Evolutionary conservation across 2,329 filamentous ascomycete species (phyloP).

Genomic region (Waltergamsia citrina): DNA sequence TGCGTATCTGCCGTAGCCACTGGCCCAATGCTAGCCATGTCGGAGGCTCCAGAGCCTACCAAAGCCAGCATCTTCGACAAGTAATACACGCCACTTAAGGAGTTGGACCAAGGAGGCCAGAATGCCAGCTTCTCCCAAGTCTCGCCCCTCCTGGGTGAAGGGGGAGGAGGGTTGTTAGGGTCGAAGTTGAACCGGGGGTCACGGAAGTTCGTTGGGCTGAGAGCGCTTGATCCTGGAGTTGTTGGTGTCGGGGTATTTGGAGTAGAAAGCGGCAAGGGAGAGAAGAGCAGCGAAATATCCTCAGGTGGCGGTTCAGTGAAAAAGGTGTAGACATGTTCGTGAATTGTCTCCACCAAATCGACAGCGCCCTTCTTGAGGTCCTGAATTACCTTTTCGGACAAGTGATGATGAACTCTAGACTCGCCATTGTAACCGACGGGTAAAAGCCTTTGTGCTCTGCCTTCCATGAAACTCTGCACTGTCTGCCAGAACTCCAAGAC

Average conservation of each 20-base stretch:
- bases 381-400: slow-evolving; percentile 60
- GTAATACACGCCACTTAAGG: slow-evolving; percentile 85
- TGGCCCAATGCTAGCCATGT: slow-evolving; percentile 69
- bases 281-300: slow-evolving; percentile 80
- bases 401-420: slow-evolving; percentile 69
- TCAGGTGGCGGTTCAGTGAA: slow-evolving; percentile 85
- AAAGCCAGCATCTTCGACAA: slow-evolving; percentile 72
- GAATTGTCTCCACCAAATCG: slow-evolving; percentile 75
- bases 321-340: slow-evolving; percentile 70
- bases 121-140: slow-evolving; percentile 92
- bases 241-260: slow-evolving; percentile 38
- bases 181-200: slow-evolving; percentile 77
- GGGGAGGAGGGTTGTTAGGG: slow-evolving; percentile 63
- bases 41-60: slow-evolving; percentile 77
- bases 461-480: slow-evolving; percentile 80
- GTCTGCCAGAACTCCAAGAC: slow-evolving; percentile 92
- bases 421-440: slow-evolving; percentile 75
- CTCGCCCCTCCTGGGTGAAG: slow-evolving; percentile 70
- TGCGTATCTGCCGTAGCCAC: slow-evolving; percentile 44
- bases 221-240: slow-evolving; percentile 17
- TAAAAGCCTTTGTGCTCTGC: slow-evolving; percentile 69
- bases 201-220: slow-evolving; percentile 48
- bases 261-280: slow-evolving; percentile 63
- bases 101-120: slow-evolving; percentile 91
- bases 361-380: slow-evolving; percentile 69